These are phyloP conservation scores for Fusarium kyushuense DNA, from an alignment of 2,329 filamentous ascomycete genomes.

Conservation along the genomic window DNA sequence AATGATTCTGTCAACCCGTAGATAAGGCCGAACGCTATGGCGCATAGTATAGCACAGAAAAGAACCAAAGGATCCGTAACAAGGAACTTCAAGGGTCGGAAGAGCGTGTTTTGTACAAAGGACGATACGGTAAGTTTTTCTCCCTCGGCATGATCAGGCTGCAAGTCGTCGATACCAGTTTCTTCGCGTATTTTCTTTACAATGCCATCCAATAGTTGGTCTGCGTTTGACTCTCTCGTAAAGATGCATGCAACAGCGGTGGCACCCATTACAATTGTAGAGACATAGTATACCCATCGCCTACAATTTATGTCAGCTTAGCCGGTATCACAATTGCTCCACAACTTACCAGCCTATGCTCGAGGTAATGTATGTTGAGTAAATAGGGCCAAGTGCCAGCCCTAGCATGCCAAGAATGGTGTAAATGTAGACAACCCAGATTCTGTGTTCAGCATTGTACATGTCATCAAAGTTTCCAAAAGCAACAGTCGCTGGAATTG, in stretches of 20 bases:
- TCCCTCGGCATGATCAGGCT: neutral
- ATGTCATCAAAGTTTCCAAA: slow-evolving; percentile 16
- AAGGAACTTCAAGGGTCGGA: slow-evolving; percentile 17
- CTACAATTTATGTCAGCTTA: neutral
- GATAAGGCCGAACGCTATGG: slow-evolving; percentile 17
- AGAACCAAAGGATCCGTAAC: slow-evolving; percentile 8
- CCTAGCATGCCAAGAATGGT: slow-evolving; percentile 20
- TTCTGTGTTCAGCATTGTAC: slow-evolving; percentile 14
- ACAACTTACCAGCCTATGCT: slow-evolving; percentile 14
- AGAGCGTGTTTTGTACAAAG: slow-evolving; percentile 7
- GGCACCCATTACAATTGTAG: slow-evolving; percentile 1
- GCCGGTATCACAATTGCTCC: rapidly evolving
- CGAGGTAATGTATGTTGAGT: slow-evolving; percentile 5
- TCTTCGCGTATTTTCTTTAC: neutral
- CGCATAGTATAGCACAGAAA: slow-evolving; percentile 13
- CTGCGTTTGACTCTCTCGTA: slow-evolving; percentile 12
- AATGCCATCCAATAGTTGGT: slow-evolving; percentile 9
- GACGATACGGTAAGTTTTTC: neutral
- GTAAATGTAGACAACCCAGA: slow-evolving; percentile 19
- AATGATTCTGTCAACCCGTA: slow-evolving; percentile 23
- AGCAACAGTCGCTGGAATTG: slow-evolving; percentile 11
- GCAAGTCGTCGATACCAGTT: neutral
- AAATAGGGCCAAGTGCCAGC: neutral
- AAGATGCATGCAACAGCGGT: slow-evolving; percentile 14
- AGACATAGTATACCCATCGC: slow-evolving; percentile 24